phyloP scores from a whole-genome alignment of 2,329 filamentous ascomycete species.

The Ophiostoma perfectum region DNA sequence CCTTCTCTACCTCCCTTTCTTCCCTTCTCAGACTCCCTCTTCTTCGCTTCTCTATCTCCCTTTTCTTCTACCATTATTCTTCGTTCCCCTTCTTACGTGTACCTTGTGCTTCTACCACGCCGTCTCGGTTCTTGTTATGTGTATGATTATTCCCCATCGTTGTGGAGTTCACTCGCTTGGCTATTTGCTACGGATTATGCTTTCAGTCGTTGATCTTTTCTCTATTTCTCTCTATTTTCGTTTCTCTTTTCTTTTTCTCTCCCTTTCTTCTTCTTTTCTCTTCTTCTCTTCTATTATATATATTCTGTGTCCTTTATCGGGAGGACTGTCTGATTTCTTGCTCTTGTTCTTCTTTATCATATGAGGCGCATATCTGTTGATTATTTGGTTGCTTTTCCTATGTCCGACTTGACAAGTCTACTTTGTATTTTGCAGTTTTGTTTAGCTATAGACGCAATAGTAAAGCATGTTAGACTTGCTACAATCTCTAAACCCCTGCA shows the following conservation, averaged over 20 bases:
- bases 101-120: slow-evolving; percentile 9
- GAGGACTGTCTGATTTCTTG: not conserved
- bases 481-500: too few relatives aligned
- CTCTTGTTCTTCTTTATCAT: not conserved
- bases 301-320: not conserved
- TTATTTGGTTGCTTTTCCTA: not conserved
- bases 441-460: not conserved
- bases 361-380: not conserved
- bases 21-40: not conserved
- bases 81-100: not conserved
- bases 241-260: not conserved
- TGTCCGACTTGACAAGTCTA: not conserved
- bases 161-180: slow-evolving; percentile 14
- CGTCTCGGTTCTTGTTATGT: slow-evolving; percentile 17
- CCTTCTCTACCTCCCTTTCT: not conserved
- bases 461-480: too few relatives aligned
- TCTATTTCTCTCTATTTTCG: not conserved
- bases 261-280: not conserved
- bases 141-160: slow-evolving; percentile 24
- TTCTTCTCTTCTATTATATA: not conserved
- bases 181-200: slow-evolving; percentile 9
- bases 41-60: not conserved
- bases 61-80: not conserved
- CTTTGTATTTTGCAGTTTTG: not conserved
- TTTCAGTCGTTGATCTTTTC: not conserved